phyloP scores from a whole-genome alignment of 2,329 filamentous ascomycete genomes.

The Penicillium sp. region DNA sequence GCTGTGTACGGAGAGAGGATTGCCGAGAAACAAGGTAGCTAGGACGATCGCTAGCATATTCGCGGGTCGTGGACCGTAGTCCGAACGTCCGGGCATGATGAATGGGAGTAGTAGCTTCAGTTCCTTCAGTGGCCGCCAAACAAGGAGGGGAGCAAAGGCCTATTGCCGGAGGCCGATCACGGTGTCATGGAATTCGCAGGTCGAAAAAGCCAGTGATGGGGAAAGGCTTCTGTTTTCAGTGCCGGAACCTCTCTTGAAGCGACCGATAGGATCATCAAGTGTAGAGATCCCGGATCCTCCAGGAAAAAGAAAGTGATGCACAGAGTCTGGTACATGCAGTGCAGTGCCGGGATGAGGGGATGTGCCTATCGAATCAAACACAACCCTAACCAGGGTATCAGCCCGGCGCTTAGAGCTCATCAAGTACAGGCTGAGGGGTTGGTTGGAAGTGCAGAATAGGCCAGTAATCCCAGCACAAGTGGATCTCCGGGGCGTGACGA shows the following conservation, averaged over 20 bases:
- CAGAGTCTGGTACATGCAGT: constrained; percentile 1
- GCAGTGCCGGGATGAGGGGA: constrained; percentile 2
- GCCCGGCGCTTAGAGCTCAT: constrained; percentile 22
- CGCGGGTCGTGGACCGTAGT: constrained; percentile 6
- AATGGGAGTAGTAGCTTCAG: constrained; percentile 7
- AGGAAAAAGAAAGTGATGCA: neutral
- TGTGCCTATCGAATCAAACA: constrained; percentile 16
- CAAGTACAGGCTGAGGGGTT: constrained; percentile 16
- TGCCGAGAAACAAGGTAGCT: constrained; percentile 18
- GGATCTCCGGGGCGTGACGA: constrained; percentile 12
- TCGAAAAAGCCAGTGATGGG: constrained; percentile 1
- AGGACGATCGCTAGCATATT: constrained; percentile 16
- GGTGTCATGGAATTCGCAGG: constrained; percentile 14
- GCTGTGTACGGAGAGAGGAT: constrained; percentile 22
- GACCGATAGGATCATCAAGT: constrained; percentile 13
- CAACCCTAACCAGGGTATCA: constrained; percentile 3
- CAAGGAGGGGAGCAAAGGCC: constrained; percentile 3
- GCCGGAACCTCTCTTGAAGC: constrained; percentile 2
- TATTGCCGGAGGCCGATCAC: constrained; percentile 14
- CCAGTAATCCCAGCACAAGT: constrained; percentile 4
- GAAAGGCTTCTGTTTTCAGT: constrained; percentile 26
- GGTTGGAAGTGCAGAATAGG: constrained; percentile 7
- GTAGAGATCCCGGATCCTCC: constrained; percentile 3
- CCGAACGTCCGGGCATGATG: constrained; percentile 22
- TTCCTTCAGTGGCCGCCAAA: constrained; percentile 5